These are phyloP conservation scores for Populus hybrid DNA, from an alignment of 441 rosid species.

Conservation along the genomic window DNA sequence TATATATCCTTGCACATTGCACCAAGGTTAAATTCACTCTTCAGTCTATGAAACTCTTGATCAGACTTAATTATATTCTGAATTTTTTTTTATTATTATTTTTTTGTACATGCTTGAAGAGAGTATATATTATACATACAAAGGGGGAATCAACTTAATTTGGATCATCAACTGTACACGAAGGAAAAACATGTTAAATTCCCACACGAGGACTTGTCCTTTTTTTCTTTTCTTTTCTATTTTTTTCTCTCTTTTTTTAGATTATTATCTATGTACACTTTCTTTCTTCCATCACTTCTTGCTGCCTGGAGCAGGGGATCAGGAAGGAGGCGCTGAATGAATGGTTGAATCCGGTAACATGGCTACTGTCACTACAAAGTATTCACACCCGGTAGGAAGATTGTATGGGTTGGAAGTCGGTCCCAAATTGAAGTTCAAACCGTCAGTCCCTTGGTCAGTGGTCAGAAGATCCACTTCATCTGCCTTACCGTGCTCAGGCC, in stretches of 20 bases:
- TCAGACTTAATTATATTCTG: too few relatives aligned
- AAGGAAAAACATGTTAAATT: constrained; percentile 32
- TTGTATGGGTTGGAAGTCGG: constrained; percentile 58
- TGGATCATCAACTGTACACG: constrained; percentile 45
- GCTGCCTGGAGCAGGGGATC: constrained; percentile 65
- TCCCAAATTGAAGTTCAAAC: constrained; percentile 50
- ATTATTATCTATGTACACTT: constrained; percentile 41
- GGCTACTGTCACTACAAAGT: constrained; percentile 91
- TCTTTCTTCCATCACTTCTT: constrained; percentile 73
- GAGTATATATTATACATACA: constrained; percentile 32
- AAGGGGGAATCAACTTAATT: constrained; percentile 35
- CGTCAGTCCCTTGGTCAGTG: constrained; percentile 49
- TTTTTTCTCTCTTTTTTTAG: constrained; percentile 4
- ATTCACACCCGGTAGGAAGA: constrained; percentile 87
- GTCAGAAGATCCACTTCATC: constrained; percentile 42
- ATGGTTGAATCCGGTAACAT: constrained; percentile 91
- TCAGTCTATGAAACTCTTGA: too few relatives aligned
- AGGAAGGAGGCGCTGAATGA: constrained; percentile 73
- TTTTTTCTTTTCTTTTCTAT: neutral
- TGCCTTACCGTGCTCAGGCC: constrained; percentile 31
- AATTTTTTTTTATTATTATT: constrained; percentile 6
- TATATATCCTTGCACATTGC: too few relatives aligned
- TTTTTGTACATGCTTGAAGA: constrained; percentile 12
- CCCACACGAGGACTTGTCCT: constrained; percentile 19
- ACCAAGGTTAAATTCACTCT: too few relatives aligned